Evolutionary conservation across 2,329 filamentous ascomycete species (phyloP).

Genomic region (Talaromyces sp.): DNA sequence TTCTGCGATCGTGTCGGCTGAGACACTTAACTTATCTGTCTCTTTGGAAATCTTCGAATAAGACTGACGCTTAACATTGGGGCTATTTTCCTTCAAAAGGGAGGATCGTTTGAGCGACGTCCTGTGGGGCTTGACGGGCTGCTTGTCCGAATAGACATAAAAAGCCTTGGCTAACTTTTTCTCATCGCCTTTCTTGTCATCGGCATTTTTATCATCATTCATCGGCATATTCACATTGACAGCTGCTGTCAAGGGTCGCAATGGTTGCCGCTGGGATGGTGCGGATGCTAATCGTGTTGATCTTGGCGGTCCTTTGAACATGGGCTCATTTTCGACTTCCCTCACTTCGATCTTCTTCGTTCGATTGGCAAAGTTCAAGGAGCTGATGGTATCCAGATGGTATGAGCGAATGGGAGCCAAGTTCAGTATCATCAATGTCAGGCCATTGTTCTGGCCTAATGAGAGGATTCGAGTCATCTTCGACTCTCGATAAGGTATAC

Average conservation of each 20-base stretch:
- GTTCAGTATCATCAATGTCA: slow-evolving; percentile 96
- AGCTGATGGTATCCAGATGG: slow-evolving; percentile 89
- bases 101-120: slow-evolving; percentile 46
- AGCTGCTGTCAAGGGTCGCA: slow-evolving; percentile 71
- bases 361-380: slow-evolving; percentile 88
- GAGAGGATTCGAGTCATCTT: slow-evolving; percentile 97
- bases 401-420: slow-evolving; percentile 87
- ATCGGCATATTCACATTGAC: slow-evolving; percentile 68
- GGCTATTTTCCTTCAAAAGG: slow-evolving; percentile 38
- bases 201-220: slow-evolving; percentile 51
- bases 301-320: slow-evolving; percentile 72
- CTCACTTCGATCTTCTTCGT: slow-evolving; percentile 95
- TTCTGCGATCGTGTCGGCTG: slow-evolving; percentile 76
- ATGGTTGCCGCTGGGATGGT: slow-evolving; percentile 64
- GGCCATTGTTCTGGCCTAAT: slow-evolving; percentile 88
- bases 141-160: slow-evolving; percentile 76
- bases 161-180: slow-evolving; percentile 79
- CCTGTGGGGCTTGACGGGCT: slow-evolving; percentile 38
- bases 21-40: slow-evolving; percentile 47
- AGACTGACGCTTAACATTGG: slow-evolving; percentile 42
- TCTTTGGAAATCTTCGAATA: slow-evolving; percentile 45
- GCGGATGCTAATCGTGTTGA: slow-evolving; percentile 46
- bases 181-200: slow-evolving; percentile 54
- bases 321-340: slow-evolving; percentile 92
- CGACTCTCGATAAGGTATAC: slow-evolving; percentile 89